phyloP scores from a whole-genome alignment of 306 rosid species.

The Dryas alaskensis region DNA sequence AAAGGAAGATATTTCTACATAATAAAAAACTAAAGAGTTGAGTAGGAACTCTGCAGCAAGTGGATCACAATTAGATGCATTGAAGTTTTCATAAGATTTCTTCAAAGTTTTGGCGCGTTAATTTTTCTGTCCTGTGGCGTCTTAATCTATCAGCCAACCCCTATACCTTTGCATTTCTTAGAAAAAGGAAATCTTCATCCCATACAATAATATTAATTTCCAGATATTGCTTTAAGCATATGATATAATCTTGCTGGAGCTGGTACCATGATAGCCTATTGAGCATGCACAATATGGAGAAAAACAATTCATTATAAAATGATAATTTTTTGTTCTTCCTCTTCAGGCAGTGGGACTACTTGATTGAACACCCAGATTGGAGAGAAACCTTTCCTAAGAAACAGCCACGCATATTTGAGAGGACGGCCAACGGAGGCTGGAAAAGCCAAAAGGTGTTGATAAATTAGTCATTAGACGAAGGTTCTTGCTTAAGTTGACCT shows the following conservation, averaged over 20 bases:
- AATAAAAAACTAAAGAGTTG: neutral
- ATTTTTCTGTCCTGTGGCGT: neutral
- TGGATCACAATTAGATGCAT: neutral
- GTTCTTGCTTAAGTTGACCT: neutral
- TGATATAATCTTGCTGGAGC: neutral
- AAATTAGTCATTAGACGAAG: neutral
- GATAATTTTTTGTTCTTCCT: neutral
- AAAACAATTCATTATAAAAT: neutral
- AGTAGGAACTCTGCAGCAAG: neutral
- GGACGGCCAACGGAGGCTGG: constrained; percentile 64
- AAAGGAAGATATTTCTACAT: neutral
- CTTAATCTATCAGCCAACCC: neutral
- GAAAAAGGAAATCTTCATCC: neutral
- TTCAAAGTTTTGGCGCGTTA: neutral
- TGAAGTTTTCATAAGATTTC: neutral
- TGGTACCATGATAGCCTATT: no score
- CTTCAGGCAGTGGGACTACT: constrained; percentile 63
- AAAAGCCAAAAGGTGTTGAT: constrained; percentile 37
- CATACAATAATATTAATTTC: neutral
- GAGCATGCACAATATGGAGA: neutral
- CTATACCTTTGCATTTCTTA: neutral
- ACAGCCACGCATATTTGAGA: constrained; percentile 58
- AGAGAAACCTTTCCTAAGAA: constrained; percentile 56
- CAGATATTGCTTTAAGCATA: neutral
- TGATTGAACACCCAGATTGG: constrained; percentile 77